Conservation (phyloP, 495 filamentous ascomycete genomes). For the Trichoderma parareesei region DNA sequence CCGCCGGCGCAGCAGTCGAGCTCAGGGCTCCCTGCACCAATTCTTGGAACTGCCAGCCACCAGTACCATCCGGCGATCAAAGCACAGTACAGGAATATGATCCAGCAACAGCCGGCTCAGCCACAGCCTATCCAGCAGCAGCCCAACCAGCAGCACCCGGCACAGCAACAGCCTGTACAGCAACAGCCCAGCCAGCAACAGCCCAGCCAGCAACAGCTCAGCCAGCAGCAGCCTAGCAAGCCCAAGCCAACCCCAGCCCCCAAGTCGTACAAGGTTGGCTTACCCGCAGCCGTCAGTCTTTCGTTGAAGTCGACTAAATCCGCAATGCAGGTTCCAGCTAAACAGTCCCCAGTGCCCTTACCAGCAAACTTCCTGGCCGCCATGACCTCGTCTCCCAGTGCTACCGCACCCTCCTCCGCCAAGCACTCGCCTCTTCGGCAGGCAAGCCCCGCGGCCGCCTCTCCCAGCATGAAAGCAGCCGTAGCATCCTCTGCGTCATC, state of each 20-base stretch:
- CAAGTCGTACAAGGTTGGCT: constrained; percentile 11
- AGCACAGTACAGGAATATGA: constrained; percentile 1
- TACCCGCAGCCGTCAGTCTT: not conserved
- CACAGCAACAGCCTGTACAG: too few species aligned
- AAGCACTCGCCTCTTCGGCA: not conserved
- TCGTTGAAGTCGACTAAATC: constrained; percentile 1
- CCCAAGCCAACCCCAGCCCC: constrained; percentile 1
- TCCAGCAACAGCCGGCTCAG: too few species aligned
- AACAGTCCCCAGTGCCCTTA: constrained; percentile 12
- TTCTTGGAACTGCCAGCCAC: not conserved
- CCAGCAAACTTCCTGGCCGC: constrained; percentile 12
- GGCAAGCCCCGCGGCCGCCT: not conserved
- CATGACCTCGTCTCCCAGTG: not conserved
- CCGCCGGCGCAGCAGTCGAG: not conserved
- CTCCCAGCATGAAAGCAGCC: not conserved
- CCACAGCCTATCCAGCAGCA: too few species aligned
- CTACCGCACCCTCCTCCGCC: not conserved
- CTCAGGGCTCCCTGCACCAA: not conserved
- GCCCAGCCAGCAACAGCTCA: too few species aligned
- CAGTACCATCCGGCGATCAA: constrained; percentile 7
- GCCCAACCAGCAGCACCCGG: too few species aligned
- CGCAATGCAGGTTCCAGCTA: constrained; percentile 8
- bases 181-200: too few species aligned
- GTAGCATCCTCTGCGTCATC: not conserved
- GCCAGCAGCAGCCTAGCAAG: constrained; percentile 1